Percentiles rank a stretch among this genome's conserved stretches.
These are phyloP conservation scores for Skeletonema menzelii DNA, from an alignment of 108 stramenopile species.

Conservation along the genomic window DNA sequence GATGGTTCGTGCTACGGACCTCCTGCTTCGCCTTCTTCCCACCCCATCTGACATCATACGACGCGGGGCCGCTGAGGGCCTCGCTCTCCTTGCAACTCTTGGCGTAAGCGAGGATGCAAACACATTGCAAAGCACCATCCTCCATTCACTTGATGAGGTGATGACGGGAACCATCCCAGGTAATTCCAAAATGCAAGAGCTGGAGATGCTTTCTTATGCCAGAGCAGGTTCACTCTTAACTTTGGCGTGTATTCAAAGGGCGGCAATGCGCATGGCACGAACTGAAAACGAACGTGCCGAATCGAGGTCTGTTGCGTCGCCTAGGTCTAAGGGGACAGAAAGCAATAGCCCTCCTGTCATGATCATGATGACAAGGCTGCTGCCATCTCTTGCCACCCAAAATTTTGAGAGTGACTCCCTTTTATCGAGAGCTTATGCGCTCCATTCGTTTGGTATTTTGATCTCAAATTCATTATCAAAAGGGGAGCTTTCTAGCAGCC, in stretches of 20 bases:
- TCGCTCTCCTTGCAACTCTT: conserved; percentile 74
- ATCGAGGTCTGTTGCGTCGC: conserved; percentile 37
- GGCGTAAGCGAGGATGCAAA: conserved; percentile 82
- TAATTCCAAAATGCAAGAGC: conserved; percentile 37
- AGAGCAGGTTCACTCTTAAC: conserved; percentile 72
- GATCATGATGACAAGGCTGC: conserved; percentile 80
- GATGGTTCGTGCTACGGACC: conserved; percentile 81
- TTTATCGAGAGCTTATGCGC: conserved; percentile 57
- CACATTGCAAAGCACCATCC: conserved; percentile 76
- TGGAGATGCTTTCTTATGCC: conserved; percentile 59
- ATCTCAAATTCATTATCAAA: conserved; percentile 61
- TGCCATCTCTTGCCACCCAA: conserved; percentile 69
- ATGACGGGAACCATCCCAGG: conserved; percentile 58
- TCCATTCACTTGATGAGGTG: conserved; percentile 82
- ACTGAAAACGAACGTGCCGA: conserved; percentile 37
- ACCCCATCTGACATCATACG: conserved; percentile 58
- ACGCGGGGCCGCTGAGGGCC: conserved; percentile 82
- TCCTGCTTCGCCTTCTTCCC: conserved; percentile 70
- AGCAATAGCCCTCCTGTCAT: conserved; percentile 52
- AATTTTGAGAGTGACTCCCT: conserved; percentile 53
- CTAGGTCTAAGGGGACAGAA: conserved; percentile 4
- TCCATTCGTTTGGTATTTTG: conserved; percentile 78
- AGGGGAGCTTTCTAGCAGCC: conserved; percentile 29
- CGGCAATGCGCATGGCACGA: conserved; percentile 41
- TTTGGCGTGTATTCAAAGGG: conserved; percentile 80